Conservation (phyloP, 495 filamentous ascomycete species). For the Recurvomyces mirabilis region DNA sequence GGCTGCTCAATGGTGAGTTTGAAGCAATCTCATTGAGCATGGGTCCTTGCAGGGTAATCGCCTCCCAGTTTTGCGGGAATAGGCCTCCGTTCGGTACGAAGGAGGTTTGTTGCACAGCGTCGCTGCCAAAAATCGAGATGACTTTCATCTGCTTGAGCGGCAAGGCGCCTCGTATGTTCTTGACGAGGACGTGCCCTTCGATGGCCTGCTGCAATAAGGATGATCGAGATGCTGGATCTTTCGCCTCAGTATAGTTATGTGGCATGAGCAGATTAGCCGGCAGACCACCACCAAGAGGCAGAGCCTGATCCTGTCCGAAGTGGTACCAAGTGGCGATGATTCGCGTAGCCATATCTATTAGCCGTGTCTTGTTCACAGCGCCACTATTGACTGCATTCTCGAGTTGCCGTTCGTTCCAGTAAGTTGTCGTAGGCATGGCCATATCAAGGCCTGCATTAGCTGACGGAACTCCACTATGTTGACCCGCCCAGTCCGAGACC, state of each 20-base stretch:
- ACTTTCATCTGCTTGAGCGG: slow-evolving; percentile 47
- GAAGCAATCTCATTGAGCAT: slow-evolving; percentile 3
- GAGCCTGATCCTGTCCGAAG: slow-evolving; percentile 41
- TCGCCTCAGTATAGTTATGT: slow-evolving; percentile 15
- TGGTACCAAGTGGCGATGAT: slow-evolving; percentile 73
- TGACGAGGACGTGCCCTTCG: slow-evolving; percentile 56
- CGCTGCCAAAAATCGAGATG: slow-evolving; percentile 60
- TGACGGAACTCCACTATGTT: slow-evolving; percentile 58
- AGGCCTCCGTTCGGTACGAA: background rate
- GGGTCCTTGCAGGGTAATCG: background rate
- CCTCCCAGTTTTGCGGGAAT: slow-evolving; percentile 13
- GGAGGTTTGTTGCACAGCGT: slow-evolving; percentile 34
- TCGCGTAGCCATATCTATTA: slow-evolving; percentile 72
- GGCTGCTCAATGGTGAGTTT: slow-evolving; percentile 1
- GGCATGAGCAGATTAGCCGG: slow-evolving; percentile 41
- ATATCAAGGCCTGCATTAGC: slow-evolving; percentile 71
- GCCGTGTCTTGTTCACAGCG: slow-evolving; percentile 54
- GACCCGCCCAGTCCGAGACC: slow-evolving; percentile 67
- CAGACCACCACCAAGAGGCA: slow-evolving; percentile 33
- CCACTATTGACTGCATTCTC: slow-evolving; percentile 60
- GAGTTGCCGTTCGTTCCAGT: slow-evolving; percentile 58
- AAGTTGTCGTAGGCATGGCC: slow-evolving; percentile 62
- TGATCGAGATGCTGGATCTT: slow-evolving; percentile 26
- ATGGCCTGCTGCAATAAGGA: slow-evolving; percentile 43
- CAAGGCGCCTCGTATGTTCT: slow-evolving; percentile 52